A percentile compares a stretch with the other conserved stretches of the same genome.
Conservation (phyloP, 495 filamentous ascomycete genomes). For the Daldinia loculata region DNA sequence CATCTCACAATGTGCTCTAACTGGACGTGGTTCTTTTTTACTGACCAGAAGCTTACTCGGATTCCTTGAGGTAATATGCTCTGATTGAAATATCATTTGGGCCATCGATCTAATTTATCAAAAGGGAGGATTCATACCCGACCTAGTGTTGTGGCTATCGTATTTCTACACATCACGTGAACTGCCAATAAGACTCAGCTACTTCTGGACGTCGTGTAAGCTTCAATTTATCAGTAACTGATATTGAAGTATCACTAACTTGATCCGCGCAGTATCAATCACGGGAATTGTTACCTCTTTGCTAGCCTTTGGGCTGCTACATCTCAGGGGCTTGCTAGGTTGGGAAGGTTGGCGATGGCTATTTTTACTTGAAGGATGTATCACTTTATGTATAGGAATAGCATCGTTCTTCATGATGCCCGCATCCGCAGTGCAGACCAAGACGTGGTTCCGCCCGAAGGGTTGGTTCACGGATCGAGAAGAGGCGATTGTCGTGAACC, state of each 20-base stretch:
- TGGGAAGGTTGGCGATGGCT: conserved; percentile 71
- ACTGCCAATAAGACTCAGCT: conserved; percentile 59
- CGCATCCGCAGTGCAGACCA: conserved; percentile 62
- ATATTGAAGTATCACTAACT: background rate
- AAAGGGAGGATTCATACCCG: conserved; percentile 64
- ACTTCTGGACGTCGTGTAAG: conserved; percentile 61
- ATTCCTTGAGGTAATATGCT: conserved; percentile 50
- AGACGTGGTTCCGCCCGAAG: conserved; percentile 57
- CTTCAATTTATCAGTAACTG: background rate
- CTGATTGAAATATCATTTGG: background rate
- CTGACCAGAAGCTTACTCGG: conserved; percentile 51
- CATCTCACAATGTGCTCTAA: conserved; percentile 43
- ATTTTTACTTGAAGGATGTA: conserved; percentile 61
- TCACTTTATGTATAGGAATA: conserved; percentile 61
- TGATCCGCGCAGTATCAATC: conserved; percentile 46
- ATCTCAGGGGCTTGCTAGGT: conserved; percentile 60
- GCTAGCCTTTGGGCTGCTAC: conserved; percentile 61
- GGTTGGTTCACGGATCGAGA: conserved; percentile 65
- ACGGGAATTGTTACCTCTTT: conserved; percentile 62
- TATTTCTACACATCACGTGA: conserved; percentile 65
- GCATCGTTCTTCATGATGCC: conserved; percentile 65
- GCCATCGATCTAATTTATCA: background rate
- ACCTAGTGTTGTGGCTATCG: conserved; percentile 58
- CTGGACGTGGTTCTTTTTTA: conserved; percentile 49
- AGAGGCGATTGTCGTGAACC: conserved; percentile 61